phyloP scores from a whole-genome alignment of 805 yeast genomes.

The Kodamaea nitidulidarum region DNA sequence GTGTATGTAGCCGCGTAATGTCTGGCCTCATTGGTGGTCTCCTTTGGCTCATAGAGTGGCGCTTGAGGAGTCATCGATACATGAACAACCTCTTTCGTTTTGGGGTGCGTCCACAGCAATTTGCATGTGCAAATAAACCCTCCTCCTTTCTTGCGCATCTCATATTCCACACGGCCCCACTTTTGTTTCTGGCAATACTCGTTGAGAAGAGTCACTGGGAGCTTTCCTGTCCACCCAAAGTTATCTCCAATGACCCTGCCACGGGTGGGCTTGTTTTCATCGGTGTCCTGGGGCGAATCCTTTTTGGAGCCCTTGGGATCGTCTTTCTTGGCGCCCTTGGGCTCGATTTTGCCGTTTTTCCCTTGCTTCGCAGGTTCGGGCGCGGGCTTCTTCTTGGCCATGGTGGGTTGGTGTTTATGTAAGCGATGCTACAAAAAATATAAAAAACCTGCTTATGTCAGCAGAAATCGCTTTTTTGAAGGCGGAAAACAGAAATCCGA shows the following conservation, averaged over 20 bases:
- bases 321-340: slow-evolving; percentile 2
- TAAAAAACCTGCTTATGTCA: too few species aligned
- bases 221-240: slow-evolving; percentile 90
- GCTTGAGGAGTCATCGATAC: slow-evolving; percentile 52
- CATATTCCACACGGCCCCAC: slow-evolving; percentile 85
- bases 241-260: slow-evolving; percentile 49
- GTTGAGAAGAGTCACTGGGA: slow-evolving; percentile 80
- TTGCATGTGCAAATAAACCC: slow-evolving; percentile 49
- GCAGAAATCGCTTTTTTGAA: too few species aligned
- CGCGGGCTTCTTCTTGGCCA: slow-evolving; percentile 8
- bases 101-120: slow-evolving; percentile 73
- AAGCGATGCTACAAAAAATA: too few species aligned
- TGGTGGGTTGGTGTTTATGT: too few species aligned
- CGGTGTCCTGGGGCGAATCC: not conserved
- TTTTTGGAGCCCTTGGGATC: not conserved
- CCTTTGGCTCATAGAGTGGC: slow-evolving; percentile 58
- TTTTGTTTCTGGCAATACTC: slow-evolving; percentile 84
- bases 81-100: slow-evolving; percentile 62
- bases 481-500: too few species aligned
- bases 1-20: slow-evolving; percentile 90
- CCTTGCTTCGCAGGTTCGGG: slow-evolving; percentile 2
- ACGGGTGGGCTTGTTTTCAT: slow-evolving; percentile 8
- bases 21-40: slow-evolving; percentile 84
- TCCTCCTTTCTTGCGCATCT: slow-evolving; percentile 44
- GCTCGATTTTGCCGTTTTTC: not conserved